Base-by-base conservation (phyloP, 2,329 filamentous ascomycete genomes). In the Cladosporium sp. region DNA sequence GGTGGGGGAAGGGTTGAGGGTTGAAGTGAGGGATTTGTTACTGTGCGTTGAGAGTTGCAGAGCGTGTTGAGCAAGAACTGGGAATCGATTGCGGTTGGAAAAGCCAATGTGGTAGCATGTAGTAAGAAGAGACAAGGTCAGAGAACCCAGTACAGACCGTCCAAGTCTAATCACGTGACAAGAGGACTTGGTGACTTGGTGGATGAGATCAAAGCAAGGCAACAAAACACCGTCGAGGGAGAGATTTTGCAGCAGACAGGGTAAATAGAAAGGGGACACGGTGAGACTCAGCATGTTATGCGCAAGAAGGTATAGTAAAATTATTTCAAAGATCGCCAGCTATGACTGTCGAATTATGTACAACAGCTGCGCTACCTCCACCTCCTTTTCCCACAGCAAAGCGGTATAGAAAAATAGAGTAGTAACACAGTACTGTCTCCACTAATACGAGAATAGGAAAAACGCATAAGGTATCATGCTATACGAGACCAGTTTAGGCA, bases 381-480 rank as follows among this genome's bases (percentile, higher is more conserved):
- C 14, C 37, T 43, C 18, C 42, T 38, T 9, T 14, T 38, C 16
- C 46, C 16, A 42, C 37, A 42, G 28, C 10, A 16, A 49, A 28
- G 22, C 22, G 22, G 46, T 42, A 38, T 49, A 49, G 35, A 32
- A 37, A 50, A 43, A 49, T 43, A 50, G 48, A 50, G 48, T 50
- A 50, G 48, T 50, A 50, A 50, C 48, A 50, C 48, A 50, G 48
- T 43, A 43, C 48, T 50, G 48, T 50, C 40, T 43, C 40, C 48
- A 50, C 43, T 40, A 50, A 50, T 50, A 50, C 43, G 40, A 50
- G 40, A 50, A 50, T 37, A 19, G 40, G 43, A 43, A 50, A 50
- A 14, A 50, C 48, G 48, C 48, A 50, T 50, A 50, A 50, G 50
- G 50, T 53, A 53, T 53, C 50, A 46, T 53, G 44, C 43, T 53